phyloP scores from a whole-genome alignment of 345 rosid genomes.

The Schrenkiella parvula region DNA sequence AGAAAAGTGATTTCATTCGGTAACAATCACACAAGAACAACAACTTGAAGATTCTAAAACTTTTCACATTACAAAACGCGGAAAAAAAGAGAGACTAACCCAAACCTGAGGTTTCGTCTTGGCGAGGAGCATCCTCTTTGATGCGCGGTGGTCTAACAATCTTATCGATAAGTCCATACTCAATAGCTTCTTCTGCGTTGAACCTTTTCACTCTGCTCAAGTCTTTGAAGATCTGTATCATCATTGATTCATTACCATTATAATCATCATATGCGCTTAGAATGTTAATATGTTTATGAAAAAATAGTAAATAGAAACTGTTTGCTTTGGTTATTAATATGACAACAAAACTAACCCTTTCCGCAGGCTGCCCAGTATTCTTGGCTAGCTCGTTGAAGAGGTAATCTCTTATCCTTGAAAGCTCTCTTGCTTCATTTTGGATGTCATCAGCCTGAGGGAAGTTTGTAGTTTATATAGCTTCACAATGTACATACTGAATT shows the following conservation, averaged over 20 bases:
- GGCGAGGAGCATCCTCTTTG: conserved; percentile 48
- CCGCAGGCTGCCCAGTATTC: conserved; percentile 74
- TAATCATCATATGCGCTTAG: conserved; percentile 5
- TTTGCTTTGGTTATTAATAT: background rate
- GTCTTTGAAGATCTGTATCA: conserved; percentile 58
- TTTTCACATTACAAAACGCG: background rate
- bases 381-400: conserved; percentile 67
- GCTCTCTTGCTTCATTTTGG: conserved; percentile 74
- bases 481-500: background rate
- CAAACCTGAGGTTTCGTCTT: conserved; percentile 49
- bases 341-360: conserved; percentile 52
- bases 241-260: background rate
- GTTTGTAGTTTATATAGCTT: background rate
- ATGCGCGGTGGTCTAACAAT: conserved; percentile 64
- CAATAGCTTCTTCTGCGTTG: conserved; percentile 67
- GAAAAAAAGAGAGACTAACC: conserved; percentile 32
- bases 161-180: conserved; percentile 76
- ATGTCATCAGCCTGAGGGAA: conserved; percentile 71
- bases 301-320: background rate
- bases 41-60: background rate
- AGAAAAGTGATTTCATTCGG: background rate
- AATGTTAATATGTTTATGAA: background rate
- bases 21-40: conserved; percentile 9
- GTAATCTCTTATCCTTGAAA: conserved; percentile 73
- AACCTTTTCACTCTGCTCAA: conserved; percentile 62